phyloP scores from a whole-genome alignment of 1,284 basidiomycete genomes.

The Fomitopsis palustris region DNA sequence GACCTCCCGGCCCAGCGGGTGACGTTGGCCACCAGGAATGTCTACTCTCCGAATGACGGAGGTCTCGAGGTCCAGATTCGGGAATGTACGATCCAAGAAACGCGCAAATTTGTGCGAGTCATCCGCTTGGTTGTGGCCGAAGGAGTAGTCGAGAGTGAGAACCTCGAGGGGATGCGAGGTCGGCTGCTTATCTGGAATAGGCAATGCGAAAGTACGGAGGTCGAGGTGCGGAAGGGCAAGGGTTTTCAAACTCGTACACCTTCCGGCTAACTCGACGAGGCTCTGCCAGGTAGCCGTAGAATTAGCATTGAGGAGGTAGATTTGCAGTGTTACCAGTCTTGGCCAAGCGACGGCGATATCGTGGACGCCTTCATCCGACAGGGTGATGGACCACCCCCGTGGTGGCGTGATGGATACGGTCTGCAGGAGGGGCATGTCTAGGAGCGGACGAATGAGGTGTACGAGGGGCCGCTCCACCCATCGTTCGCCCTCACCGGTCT shows the following conservation, averaged over 20 bases:
- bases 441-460: neutral
- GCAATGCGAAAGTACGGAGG: neutral
- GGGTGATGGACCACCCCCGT: neutral
- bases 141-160: neutral
- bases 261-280: neutral
- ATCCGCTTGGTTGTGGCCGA: neutral
- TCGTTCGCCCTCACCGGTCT: neutral
- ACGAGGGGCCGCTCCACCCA: neutral
- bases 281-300: neutral
- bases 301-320: neutral
- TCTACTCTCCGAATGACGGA: neutral
- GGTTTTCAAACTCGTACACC: neutral
- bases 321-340: neutral
- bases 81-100: slow-evolving; percentile 4
- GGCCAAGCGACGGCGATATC: neutral
- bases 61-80: neutral
- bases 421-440: neutral
- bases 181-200: neutral
- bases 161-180: neutral
- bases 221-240: neutral
- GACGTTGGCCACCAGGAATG: neutral
- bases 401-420: neutral
- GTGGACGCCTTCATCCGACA: neutral
- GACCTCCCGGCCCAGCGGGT: neutral
- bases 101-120: neutral